phyloP scores from a whole-genome alignment of 1,139 yeast species.

The Yamadazyma jaroonii region DNA sequence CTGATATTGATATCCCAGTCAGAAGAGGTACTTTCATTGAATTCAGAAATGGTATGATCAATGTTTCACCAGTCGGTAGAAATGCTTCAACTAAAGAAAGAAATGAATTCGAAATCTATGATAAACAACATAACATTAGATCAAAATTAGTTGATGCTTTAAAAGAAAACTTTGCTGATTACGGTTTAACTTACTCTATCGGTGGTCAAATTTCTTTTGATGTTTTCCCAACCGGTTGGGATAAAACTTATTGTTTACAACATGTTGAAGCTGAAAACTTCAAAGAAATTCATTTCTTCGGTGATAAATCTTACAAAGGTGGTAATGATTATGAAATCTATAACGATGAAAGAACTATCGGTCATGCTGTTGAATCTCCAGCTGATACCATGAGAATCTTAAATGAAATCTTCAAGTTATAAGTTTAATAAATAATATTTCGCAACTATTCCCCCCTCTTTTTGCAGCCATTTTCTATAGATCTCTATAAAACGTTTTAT shows the following conservation, averaged over 20 bases:
- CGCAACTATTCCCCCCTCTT: background rate
- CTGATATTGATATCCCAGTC: constrained; percentile 85
- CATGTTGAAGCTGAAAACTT: constrained; percentile 87
- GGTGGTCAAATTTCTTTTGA: constrained; percentile 99
- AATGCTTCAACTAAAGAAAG: constrained; percentile 94
- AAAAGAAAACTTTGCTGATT: constrained; percentile 77
- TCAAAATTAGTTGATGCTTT: constrained; percentile 79
- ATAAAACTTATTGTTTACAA: constrained; percentile 94
- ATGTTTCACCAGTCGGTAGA: constrained; percentile 97
- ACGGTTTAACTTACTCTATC: constrained; percentile 88
- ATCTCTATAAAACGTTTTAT: background rate
- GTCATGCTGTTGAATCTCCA: constrained; percentile 89
- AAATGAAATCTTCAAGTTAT: constrained; percentile 68
- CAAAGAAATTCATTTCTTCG: constrained; percentile 91
- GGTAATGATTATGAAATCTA: constrained; percentile 99
- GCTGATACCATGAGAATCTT: constrained; percentile 83
- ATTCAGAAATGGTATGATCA: constrained; percentile 99
- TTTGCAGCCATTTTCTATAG: background rate
- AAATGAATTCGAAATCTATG: constrained; percentile 84
- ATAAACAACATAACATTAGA: constrained; percentile 77
- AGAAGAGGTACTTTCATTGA: constrained; percentile 98
- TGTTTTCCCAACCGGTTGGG: constrained; percentile 99
- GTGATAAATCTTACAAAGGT: constrained; percentile 96
- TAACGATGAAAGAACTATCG: constrained; percentile 86
- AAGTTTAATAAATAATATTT: constrained; percentile 8